Evolutionary conservation across 495 filamentous ascomycete genomes (phyloP).

Genomic region (Antarctomyces pellizariae): DNA sequence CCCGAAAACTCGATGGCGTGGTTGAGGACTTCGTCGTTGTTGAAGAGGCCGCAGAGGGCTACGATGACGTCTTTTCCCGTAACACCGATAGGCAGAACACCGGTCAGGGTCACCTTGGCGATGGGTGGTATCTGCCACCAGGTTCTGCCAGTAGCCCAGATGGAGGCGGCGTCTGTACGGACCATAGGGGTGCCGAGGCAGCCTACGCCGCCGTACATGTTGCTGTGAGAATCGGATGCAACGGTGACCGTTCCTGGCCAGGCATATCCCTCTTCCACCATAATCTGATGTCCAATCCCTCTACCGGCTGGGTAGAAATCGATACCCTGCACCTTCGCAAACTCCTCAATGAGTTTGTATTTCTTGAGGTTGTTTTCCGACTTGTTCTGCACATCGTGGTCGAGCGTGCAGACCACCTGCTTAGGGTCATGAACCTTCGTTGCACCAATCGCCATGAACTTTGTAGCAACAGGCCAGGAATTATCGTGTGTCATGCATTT

Average conservation of each 20-base stretch:
- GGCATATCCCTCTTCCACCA: conserved; percentile 64
- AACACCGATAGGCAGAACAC: conserved; percentile 53
- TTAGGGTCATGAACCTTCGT: conserved; percentile 10
- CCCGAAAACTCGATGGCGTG: conserved; percentile 83
- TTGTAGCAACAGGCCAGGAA: conserved; percentile 59
- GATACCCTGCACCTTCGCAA: conserved; percentile 59
- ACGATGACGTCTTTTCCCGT: conserved; percentile 94
- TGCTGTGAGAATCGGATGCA: conserved; percentile 65
- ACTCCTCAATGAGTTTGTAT: conserved; percentile 66
- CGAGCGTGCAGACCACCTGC: conserved; percentile 41
- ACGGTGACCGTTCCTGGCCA: conserved; percentile 63
- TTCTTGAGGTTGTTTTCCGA: conserved; percentile 63
- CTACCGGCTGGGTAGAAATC: conserved; percentile 65
- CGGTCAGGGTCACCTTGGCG: conserved; percentile 56
- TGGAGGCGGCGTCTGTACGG: conserved; percentile 63
- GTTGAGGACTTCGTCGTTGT: conserved; percentile 77
- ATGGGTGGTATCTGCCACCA: conserved; percentile 87
- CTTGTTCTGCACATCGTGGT: conserved; percentile 88
- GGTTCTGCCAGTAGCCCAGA: conserved; percentile 65
- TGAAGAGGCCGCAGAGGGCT: conserved; percentile 68
- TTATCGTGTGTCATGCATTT: conserved; percentile 89
- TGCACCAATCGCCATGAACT: conserved; percentile 22
- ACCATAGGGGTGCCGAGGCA: conserved; percentile 66
- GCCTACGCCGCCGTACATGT: conserved; percentile 74
- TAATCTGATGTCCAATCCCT: conserved; percentile 79